Conservation (phyloP, 176 grass and related monocot species). For the Ananas comosus region DNA sequence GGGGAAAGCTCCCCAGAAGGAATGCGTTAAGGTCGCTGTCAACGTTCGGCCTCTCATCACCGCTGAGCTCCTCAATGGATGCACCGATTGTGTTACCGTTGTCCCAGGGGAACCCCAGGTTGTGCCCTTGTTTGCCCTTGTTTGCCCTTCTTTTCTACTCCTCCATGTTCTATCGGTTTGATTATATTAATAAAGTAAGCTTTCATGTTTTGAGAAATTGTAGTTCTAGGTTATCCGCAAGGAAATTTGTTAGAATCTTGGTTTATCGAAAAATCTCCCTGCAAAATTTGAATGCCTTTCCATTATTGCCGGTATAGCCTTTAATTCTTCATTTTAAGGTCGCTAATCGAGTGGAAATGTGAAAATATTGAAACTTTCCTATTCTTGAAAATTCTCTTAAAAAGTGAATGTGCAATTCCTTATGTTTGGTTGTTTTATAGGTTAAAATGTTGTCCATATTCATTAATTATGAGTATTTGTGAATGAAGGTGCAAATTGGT, state of each 20-base stretch:
- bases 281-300: too few species aligned
- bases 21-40: slow-evolving; percentile 86
- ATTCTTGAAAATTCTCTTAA: too few species aligned
- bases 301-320: too few species aligned
- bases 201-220: neutral
- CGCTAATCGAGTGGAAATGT: too few species aligned
- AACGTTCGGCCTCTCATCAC: slow-evolving; percentile 93
- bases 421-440: neutral
- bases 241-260: too few species aligned
- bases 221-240: too few species aligned
- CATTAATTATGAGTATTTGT: slow-evolving; percentile 5
- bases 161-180: neutral
- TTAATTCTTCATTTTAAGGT: too few species aligned
- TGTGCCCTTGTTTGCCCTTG: neutral
- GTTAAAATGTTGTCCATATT: neutral
- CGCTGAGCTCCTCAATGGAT: slow-evolving; percentile 63
- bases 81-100: slow-evolving; percentile 71
- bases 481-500: slow-evolving; percentile 64
- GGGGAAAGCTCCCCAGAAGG: slow-evolving; percentile 31
- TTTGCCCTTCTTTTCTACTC: neutral
- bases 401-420: neutral
- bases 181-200: neutral
- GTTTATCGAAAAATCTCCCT: too few species aligned
- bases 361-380: too few species aligned
- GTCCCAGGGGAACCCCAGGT: slow-evolving; percentile 88